phyloP scores from a whole-genome alignment of 257 asterid genomes.

The Nicotiana tabacum region DNA sequence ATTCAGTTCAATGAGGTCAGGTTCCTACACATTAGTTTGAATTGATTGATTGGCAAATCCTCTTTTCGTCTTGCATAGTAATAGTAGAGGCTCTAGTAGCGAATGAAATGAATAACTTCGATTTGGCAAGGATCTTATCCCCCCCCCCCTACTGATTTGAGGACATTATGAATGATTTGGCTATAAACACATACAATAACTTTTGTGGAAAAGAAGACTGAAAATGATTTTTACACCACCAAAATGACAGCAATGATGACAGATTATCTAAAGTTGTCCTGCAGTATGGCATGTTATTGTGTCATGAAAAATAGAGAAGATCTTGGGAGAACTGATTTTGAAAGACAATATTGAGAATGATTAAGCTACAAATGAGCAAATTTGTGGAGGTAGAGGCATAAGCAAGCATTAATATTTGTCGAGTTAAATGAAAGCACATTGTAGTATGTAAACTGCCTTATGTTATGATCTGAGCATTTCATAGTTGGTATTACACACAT shows the following conservation, averaged over 20 bases:
- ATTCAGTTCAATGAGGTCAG: too few relatives aligned
- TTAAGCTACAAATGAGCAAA: not conserved
- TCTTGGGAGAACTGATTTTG: not conserved
- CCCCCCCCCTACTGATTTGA: not conserved
- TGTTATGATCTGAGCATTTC: not conserved
- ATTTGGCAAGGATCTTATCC: too few relatives aligned
- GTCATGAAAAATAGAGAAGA: not conserved
- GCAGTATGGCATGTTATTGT: not conserved
- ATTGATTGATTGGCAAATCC: too few relatives aligned
- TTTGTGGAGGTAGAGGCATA: too few relatives aligned
- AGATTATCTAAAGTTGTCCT: not conserved
- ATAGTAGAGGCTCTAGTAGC: too few relatives aligned
- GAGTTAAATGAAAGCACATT: not conserved
- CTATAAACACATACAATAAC: not conserved
- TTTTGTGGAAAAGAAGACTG: not conserved
- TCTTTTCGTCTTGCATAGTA: too few relatives aligned
- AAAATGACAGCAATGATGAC: not conserved
- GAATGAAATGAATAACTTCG: too few relatives aligned
- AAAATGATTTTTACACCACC: not conserved
- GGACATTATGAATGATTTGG: not conserved
- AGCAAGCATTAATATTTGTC: not conserved
- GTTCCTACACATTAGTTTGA: too few relatives aligned
- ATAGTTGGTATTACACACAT: not conserved
- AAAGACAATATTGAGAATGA: not conserved
- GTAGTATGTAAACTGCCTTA: not conserved